Percentiles rank a stretch among this genome's conserved stretches.
These are phyloP conservation scores for Quercus ilex DNA, from an alignment of 306 rosid species.

Conservation along the genomic window DNA sequence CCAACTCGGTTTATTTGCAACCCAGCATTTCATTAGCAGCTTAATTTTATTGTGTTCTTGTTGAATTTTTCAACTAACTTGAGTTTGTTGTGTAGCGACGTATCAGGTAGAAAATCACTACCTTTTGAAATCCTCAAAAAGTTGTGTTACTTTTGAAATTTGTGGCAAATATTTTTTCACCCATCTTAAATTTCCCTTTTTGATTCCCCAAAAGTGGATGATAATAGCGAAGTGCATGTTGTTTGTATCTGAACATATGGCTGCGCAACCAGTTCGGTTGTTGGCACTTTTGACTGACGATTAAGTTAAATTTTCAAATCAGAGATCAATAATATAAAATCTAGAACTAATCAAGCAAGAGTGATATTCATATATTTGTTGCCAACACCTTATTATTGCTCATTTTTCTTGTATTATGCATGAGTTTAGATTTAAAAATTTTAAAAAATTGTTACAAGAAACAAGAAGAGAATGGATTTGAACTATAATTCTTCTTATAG, in stretches of 20 bases:
- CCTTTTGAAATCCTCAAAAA: conserved; percentile 37
- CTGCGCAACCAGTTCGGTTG: conserved; percentile 23
- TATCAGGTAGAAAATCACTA: conserved; percentile 14
- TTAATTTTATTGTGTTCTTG: conserved; percentile 18
- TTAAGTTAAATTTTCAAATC: neutral
- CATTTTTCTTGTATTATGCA: neutral
- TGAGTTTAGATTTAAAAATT: neutral
- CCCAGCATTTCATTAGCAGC: neutral
- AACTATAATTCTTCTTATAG: no score
- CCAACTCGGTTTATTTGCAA: no score
- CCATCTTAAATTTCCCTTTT: conserved; percentile 7
- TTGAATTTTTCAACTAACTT: conserved; percentile 3
- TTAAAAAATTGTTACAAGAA: no score
- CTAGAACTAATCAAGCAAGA: neutral
- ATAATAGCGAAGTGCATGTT: conserved; percentile 17
- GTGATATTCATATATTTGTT: neutral
- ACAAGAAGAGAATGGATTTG: no score
- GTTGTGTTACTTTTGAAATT: conserved; percentile 41
- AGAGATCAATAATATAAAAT: neutral
- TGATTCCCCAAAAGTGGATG: conserved; percentile 6
- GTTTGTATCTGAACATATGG: conserved; percentile 11
- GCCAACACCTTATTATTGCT: neutral
- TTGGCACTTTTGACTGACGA: neutral
- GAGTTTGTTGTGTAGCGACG: conserved; percentile 36
- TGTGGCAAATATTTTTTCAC: conserved; percentile 24